Evolutionary conservation across 1,284 basidiomycete species (phyloP).

Genomic region (Xerocomus minutiporus): DNA sequence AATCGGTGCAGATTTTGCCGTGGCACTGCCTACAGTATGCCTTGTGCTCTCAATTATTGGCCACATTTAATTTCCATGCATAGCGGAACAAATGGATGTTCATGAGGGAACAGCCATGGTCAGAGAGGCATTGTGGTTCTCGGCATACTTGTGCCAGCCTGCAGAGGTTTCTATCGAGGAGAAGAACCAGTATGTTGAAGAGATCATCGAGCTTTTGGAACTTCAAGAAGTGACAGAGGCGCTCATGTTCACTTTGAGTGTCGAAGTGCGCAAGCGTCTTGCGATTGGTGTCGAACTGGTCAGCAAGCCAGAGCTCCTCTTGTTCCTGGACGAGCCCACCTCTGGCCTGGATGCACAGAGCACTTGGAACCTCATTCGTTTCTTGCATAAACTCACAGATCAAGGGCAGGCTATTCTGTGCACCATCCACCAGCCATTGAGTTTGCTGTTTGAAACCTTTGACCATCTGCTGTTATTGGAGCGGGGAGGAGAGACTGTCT

Average conservation of each 20-base stretch:
- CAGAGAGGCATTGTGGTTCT: conserved; percentile 87
- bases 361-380: conserved; percentile 81
- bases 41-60: conserved; percentile 25
- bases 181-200: conserved; percentile 79
- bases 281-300: conserved; percentile 89
- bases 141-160: conserved; percentile 86
- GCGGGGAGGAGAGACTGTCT: conserved; percentile 66
- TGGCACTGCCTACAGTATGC: conserved; percentile 67
- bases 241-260: conserved; percentile 56
- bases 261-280: conserved; percentile 81
- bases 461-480: conserved; percentile 67
- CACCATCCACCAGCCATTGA: conserved; percentile 78
- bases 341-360: conserved; percentile 77
- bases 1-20: conserved; percentile 73
- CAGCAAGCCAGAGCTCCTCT: conserved; percentile 75
- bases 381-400: conserved; percentile 82
- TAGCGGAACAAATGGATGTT: conserved; percentile 84
- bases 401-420: conserved; percentile 78
- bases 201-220: conserved; percentile 67
- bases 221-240: conserved; percentile 63
- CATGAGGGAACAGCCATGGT: conserved; percentile 84
- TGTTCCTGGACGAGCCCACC: conserved; percentile 68
- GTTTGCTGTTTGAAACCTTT: conserved; percentile 70
- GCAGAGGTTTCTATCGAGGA: conserved; percentile 66
- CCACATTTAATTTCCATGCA: conserved; percentile 2